A percentile compares a stretch with the other conserved stretches of the same genome.
phyloP scores from a whole-genome alignment of 176 grass and related monocot species.

The Musa itinerans region DNA sequence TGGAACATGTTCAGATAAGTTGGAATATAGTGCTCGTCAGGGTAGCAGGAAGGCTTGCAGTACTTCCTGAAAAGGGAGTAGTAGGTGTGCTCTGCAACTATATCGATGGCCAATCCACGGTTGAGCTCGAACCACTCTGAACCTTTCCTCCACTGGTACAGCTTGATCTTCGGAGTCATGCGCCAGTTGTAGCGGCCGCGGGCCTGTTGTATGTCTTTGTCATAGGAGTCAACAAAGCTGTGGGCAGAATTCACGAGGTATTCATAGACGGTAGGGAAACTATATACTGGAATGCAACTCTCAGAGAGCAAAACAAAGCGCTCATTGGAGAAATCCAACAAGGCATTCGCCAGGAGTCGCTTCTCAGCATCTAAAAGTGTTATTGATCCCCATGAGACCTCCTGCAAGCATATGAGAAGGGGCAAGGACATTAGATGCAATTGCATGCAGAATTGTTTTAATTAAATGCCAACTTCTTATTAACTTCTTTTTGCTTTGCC shows the following conservation, averaged over 20 bases:
- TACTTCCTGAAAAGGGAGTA: slow-evolving; percentile 47
- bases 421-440: background rate
- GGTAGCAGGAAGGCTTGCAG: slow-evolving; percentile 64
- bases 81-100: slow-evolving; percentile 40
- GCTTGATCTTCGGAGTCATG: slow-evolving; percentile 55
- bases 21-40: slow-evolving; percentile 78
- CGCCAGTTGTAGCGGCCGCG: slow-evolving; percentile 49
- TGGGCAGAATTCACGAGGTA: slow-evolving; percentile 57
- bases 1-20: slow-evolving; percentile 54
- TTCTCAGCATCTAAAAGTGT: slow-evolving; percentile 74
- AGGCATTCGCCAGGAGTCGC: slow-evolving; percentile 69
- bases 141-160: slow-evolving; percentile 60
- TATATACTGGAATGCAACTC: slow-evolving; percentile 75
- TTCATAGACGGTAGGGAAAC: slow-evolving; percentile 48
- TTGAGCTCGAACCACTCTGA: slow-evolving; percentile 72
- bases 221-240: slow-evolving; percentile 68
- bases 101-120: slow-evolving; percentile 32
- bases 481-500: too few relatives aligned
- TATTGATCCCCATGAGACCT: slow-evolving; percentile 49
- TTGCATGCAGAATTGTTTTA: background rate
- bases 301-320: slow-evolving; percentile 80
- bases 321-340: slow-evolving; percentile 83
- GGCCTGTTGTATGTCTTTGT: slow-evolving; percentile 25
- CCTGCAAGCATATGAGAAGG: slow-evolving; percentile 6
- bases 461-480: too few relatives aligned